phyloP scores from a whole-genome alignment of 2,329 filamentous ascomycete genomes.

The Penicillium sp. region DNA sequence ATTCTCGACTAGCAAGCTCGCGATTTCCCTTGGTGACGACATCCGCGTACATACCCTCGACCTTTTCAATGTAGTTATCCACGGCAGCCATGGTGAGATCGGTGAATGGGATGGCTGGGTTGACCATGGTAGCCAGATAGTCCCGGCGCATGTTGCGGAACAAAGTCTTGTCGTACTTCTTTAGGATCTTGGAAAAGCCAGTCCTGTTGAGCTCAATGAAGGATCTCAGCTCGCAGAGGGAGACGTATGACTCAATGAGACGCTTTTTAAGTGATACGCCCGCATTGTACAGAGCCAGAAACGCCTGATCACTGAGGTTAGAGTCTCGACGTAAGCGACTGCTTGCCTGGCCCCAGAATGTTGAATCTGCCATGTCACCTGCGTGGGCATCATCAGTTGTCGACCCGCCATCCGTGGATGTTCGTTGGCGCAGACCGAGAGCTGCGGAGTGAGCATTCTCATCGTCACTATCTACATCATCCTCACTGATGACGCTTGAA shows the following conservation, averaged over 20 bases:
- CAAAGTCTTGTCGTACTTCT: constrained; percentile 97
- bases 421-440: constrained; percentile 16
- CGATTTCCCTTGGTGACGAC: constrained; percentile 82
- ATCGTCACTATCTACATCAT: constrained; percentile 60
- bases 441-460: constrained; percentile 47
- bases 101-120: constrained; percentile 79
- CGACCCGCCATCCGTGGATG: constrained; percentile 35
- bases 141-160: constrained; percentile 76
- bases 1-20: constrained; percentile 75
- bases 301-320: constrained; percentile 73
- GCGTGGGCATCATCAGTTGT: constrained; percentile 34
- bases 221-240: constrained; percentile 91
- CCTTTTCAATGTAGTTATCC: constrained; percentile 70
- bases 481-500: constrained; percentile 52
- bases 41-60: constrained; percentile 79
- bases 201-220: constrained; percentile 96
- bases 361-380: constrained; percentile 42
- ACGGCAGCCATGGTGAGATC: constrained; percentile 70
- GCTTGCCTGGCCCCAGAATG: constrained; percentile 31
- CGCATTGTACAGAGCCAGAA: constrained; percentile 69
- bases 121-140: constrained; percentile 76
- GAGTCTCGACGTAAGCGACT: constrained; percentile 60
- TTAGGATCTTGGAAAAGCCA: constrained; percentile 92
- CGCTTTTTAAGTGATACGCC: constrained; percentile 91
- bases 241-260: constrained; percentile 83